Conservation (phyloP, 495 filamentous ascomycete species). For the Tetracladium setigerum region DNA sequence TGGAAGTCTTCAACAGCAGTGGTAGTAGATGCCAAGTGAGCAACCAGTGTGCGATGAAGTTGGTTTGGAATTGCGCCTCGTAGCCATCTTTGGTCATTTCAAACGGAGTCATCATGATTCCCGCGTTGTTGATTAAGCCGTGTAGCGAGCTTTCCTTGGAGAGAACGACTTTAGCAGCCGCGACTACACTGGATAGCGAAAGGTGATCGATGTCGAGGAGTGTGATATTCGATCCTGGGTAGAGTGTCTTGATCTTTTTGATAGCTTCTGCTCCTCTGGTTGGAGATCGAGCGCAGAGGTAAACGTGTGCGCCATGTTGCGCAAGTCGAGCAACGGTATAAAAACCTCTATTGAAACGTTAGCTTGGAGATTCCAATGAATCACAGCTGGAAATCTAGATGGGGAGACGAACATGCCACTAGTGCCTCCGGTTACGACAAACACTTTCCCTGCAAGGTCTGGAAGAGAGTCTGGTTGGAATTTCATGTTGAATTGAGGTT, state of each 20-base stretch:
- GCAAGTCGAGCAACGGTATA: conserved; percentile 55
- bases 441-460: conserved; percentile 47
- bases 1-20: conserved; percentile 47
- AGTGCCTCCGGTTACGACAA: conserved; percentile 56
- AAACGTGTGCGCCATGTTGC: conserved; percentile 55
- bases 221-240: conserved; percentile 31
- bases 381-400: conserved; percentile 4
- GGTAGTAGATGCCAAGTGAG: conserved; percentile 55
- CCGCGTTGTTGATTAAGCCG: conserved; percentile 62
- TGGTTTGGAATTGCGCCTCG: conserved; percentile 62
- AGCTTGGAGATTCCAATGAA: conserved; percentile 9
- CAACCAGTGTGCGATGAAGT: conserved; percentile 62
- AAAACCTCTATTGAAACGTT: conserved; percentile 39
- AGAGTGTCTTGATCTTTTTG: conserved; percentile 33
- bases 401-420: conserved; percentile 29
- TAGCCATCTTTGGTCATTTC: conserved; percentile 47
- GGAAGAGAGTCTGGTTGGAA: conserved; percentile 39
- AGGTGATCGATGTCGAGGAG: conserved; percentile 37
- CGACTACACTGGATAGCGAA: conserved; percentile 26
- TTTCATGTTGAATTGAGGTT: conserved; percentile 24
- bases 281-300: conserved; percentile 51
- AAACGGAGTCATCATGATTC: conserved; percentile 50
- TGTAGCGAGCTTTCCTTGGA: conserved; percentile 39
- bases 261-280: conserved; percentile 46
- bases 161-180: conserved; percentile 28